phyloP scores from a whole-genome alignment of 2,329 filamentous ascomycete genomes.

The Rutstroemia sp. region DNA sequence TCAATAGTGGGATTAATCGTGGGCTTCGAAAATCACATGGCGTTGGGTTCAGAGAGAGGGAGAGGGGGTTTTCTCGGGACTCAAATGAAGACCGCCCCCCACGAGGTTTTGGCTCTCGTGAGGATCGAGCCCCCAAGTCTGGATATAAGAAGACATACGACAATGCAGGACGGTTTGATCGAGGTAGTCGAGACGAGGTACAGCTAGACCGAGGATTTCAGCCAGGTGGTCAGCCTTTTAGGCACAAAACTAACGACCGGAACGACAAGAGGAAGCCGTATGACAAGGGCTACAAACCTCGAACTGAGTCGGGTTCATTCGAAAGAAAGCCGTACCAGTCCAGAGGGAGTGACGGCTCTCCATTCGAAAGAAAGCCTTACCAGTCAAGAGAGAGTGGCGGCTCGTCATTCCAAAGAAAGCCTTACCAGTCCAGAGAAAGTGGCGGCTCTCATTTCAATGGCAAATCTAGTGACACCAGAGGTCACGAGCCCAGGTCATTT shows the following conservation, averaged over 20 bases:
- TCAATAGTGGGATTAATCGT: constrained; percentile 61
- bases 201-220: not conserved
- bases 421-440: not conserved
- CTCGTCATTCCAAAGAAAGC: not conserved
- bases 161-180: not conserved
- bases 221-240: not conserved
- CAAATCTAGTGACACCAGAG: not conserved
- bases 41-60: constrained; percentile 23
- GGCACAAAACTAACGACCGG: not conserved
- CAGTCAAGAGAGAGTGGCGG: not conserved
- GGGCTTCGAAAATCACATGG: constrained; percentile 50
- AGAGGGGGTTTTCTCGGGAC: constrained; percentile 4
- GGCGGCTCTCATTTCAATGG: not conserved
- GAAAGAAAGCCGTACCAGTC: not conserved
- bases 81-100: not conserved
- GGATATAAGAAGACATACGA: not conserved
- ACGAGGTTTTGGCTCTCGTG: not conserved
- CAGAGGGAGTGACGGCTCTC: not conserved
- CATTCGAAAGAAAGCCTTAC: not conserved
- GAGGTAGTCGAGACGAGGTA: not conserved
- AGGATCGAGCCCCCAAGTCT: not conserved
- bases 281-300: not conserved
- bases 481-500: too few relatives aligned
- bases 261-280: not conserved
- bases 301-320: not conserved